A percentile compares a stretch with the other conserved stretches of the same genome.
Evolutionary conservation across 2,329 filamentous ascomycete genomes (phyloP).

Genomic region (Colletotrichum sp.): DNA sequence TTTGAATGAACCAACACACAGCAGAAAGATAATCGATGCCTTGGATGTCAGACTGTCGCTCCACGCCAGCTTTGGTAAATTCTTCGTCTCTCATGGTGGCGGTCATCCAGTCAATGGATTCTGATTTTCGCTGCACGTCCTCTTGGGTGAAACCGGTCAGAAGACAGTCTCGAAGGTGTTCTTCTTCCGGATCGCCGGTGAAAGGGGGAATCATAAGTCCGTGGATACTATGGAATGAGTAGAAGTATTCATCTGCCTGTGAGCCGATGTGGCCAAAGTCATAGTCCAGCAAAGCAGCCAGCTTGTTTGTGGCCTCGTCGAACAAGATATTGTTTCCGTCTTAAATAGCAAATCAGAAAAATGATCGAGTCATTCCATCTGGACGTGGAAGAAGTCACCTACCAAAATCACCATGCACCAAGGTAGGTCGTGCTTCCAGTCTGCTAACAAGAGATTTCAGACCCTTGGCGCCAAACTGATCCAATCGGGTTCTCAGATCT

Average conservation of each 20-base stretch:
- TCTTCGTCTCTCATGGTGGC: not conserved
- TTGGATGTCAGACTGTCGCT: not conserved
- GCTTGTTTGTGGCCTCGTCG: not conserved
- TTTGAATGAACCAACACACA: not conserved
- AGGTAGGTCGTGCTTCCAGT: not conserved
- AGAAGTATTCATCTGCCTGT: not conserved
- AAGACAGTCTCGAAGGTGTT: not conserved
- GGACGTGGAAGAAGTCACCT: not conserved
- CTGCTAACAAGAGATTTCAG: not conserved
- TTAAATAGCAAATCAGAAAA: not conserved
- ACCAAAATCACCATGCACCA: not conserved
- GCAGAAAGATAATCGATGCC: not conserved
- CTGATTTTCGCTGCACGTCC: not conserved
- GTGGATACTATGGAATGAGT: not conserved
- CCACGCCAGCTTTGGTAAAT: not conserved
- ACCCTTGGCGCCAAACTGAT: not conserved
- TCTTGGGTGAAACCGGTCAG: fast-evolving
- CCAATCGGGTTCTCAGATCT: not conserved
- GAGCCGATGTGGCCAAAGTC: not conserved
- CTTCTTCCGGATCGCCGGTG: not conserved
- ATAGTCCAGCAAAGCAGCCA: not conserved
- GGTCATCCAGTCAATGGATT: not conserved
- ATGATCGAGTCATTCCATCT: not conserved
- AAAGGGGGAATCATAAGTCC: not conserved
- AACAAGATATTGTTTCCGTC: not conserved